Evolutionary conservation across 768 basidiomycete species (phyloP).

Genomic region (Amanita exitialis): DNA sequence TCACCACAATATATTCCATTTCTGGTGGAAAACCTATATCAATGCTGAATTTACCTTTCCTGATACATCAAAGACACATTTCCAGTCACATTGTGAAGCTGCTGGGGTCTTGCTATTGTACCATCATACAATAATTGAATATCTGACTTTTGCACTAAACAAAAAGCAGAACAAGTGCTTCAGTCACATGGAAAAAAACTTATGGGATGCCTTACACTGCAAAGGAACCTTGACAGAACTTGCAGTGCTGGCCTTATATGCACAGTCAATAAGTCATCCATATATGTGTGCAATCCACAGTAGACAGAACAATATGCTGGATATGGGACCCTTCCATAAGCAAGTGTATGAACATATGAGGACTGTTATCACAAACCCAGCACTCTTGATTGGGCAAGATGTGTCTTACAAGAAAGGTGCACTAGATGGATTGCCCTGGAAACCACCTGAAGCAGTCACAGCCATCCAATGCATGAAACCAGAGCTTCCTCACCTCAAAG

Average conservation of each 20-base stretch:
- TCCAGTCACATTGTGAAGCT: too few species aligned
- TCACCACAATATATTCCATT: slow-evolving; percentile 11
- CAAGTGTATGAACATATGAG: neutral
- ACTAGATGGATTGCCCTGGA: neutral
- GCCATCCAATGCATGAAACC: too few species aligned
- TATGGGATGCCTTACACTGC: too few species aligned
- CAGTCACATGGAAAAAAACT: too few species aligned
- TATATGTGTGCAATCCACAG: neutral
- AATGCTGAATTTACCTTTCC: too few species aligned
- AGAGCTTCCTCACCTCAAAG: too few species aligned
- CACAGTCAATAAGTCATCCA: too few species aligned
- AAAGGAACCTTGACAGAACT: neutral
- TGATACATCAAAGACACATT: too few species aligned
- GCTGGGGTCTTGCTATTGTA: too few species aligned
- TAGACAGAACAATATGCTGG: neutral
- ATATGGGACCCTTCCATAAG: neutral
- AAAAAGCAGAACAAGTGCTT: neutral
- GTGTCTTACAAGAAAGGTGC: neutral
- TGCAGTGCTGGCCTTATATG: neutral
- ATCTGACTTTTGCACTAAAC: too few species aligned
- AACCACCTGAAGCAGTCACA: too few species aligned
- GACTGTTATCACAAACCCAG: neutral
- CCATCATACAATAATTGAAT: too few species aligned
- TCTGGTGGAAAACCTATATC: neutral
- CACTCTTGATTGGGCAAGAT: neutral